phyloP scores from a whole-genome alignment of 257 asterid genomes.

The Solanum chaucha region DNA sequence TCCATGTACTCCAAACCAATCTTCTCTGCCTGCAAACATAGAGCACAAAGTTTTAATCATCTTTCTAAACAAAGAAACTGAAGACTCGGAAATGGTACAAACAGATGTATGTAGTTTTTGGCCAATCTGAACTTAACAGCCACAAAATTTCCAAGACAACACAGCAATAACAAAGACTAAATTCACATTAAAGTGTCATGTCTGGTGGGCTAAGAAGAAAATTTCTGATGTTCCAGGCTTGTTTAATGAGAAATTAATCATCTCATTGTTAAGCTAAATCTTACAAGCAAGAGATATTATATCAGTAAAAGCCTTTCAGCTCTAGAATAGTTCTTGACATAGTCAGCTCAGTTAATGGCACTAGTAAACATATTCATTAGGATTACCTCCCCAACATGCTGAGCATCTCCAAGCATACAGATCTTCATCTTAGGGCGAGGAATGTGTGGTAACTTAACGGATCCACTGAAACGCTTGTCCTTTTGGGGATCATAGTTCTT shows the following conservation, averaged over 20 bases:
- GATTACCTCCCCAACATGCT: constrained; percentile 4
- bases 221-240: neutral
- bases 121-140: neutral
- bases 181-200: neutral
- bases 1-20: constrained; percentile 58
- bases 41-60: neutral
- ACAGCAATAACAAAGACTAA: neutral
- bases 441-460: constrained; percentile 6
- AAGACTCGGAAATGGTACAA: neutral
- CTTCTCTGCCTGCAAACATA: constrained; percentile 31
- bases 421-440: constrained; percentile 12
- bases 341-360: neutral
- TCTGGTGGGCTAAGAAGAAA: neutral
- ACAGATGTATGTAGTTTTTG: neutral
- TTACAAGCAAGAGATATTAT: neutral
- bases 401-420: constrained; percentile 8
- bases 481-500: constrained; percentile 4
- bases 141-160: neutral
- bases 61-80: neutral
- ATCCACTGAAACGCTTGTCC: constrained; percentile 8
- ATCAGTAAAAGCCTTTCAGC: neutral
- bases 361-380: neutral
- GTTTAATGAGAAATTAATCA: neutral
- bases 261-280: neutral
- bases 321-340: neutral